phyloP scores from a whole-genome alignment of 441 rosid species.

The California macrophylla region DNA sequence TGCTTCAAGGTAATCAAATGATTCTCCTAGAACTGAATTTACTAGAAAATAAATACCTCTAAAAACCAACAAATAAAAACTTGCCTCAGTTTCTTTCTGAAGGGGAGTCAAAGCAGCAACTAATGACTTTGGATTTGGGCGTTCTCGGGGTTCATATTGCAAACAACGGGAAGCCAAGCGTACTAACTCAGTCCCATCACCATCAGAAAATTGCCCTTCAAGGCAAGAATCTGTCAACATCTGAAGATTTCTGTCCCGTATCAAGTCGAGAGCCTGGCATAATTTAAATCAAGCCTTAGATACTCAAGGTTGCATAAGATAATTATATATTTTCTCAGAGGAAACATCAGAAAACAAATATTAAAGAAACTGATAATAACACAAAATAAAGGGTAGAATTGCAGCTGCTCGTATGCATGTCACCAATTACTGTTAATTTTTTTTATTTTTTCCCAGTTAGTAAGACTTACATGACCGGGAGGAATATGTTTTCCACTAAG shows the following conservation, averaged over 20 bases:
- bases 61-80: conserved; percentile 19
- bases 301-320: not conserved
- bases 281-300: conserved; percentile 15
- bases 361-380: not conserved
- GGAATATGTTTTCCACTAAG: conserved; percentile 95
- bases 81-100: conserved; percentile 73
- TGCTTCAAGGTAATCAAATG: not conserved
- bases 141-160: conserved; percentile 81
- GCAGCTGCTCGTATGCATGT: not conserved
- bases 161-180: conserved; percentile 86
- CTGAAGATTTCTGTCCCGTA: conserved; percentile 74
- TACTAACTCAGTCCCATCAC: conserved; percentile 76
- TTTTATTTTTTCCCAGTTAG: not conserved
- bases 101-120: conserved; percentile 71
- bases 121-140: conserved; percentile 67
- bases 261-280: conserved; percentile 79
- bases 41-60: conserved; percentile 10
- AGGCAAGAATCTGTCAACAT: conserved; percentile 82
- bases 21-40: not conserved
- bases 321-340: not conserved
- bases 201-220: conserved; percentile 72
- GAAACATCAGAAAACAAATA: not conserved
- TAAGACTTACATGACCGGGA: conserved; percentile 69
- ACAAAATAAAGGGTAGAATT: not conserved
- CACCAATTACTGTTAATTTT: not conserved